A percentile compares a stretch with the other conserved stretches of the same genome.
Conservation (phyloP, 495 filamentous ascomycete species). For the Neurospora africana region DNA sequence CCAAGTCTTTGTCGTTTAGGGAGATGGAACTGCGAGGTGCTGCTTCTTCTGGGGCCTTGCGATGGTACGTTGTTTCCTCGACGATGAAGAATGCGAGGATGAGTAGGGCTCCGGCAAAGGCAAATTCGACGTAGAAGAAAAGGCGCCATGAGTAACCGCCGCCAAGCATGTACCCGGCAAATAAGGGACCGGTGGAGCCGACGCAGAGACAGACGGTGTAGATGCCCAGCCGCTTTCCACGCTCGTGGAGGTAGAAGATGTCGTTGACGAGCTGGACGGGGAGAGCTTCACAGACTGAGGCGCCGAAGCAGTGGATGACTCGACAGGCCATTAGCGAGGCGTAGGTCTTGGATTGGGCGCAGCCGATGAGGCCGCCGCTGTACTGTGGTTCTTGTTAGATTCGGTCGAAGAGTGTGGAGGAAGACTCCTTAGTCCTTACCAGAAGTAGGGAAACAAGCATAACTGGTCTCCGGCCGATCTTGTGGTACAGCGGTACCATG, state of each 20-base stretch:
- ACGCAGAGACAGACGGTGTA: slow-evolving; percentile 55
- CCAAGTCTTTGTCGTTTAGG: slow-evolving; percentile 14
- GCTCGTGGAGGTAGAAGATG: slow-evolving; percentile 55
- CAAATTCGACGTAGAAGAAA: slow-evolving; percentile 56
- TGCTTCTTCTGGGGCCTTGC: slow-evolving; percentile 13
- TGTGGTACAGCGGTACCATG: slow-evolving; percentile 50
- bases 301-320: slow-evolving; percentile 46
- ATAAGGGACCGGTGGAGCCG: slow-evolving; percentile 47
- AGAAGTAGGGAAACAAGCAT: slow-evolving; percentile 44
- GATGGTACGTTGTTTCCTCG: slow-evolving; percentile 50
- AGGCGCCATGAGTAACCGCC: slow-evolving; percentile 53
- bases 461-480: slow-evolving; percentile 49
- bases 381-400: too few relatives aligned
- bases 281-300: slow-evolving; percentile 50
- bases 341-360: slow-evolving; percentile 42
- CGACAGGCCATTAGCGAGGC: slow-evolving; percentile 44
- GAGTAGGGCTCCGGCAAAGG: slow-evolving; percentile 44
- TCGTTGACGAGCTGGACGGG: slow-evolving; percentile 57
- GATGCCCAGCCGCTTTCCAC: slow-evolving; percentile 47
- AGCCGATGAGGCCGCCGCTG: slow-evolving; percentile 45
- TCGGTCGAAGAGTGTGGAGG: too few relatives aligned
- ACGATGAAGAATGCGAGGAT: slow-evolving; percentile 51
- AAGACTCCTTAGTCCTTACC: too few relatives aligned
- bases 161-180: slow-evolving; percentile 53
- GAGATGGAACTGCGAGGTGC: not conserved